Evolutionary conservation across 495 filamentous ascomycete genomes (phyloP).

Genomic region (Parathielavia hyrcaniae): DNA sequence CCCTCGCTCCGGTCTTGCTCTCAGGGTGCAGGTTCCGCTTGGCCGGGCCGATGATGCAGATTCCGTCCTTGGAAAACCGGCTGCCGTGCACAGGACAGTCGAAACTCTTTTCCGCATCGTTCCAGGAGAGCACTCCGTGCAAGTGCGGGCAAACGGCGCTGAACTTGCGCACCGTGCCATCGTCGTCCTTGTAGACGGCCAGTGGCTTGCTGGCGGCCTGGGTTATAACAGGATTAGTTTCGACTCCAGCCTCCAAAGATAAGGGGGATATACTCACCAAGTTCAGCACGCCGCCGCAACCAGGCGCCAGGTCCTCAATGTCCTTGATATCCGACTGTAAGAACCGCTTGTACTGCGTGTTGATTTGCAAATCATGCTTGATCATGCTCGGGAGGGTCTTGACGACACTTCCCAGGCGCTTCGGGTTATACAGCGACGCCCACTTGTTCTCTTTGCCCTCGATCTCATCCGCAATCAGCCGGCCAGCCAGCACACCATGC

Average conservation of each 20-base stretch:
- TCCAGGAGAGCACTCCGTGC: constrained; percentile 53
- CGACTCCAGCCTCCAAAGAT: background rate
- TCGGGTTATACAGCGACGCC: constrained; percentile 46
- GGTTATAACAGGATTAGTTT: background rate
- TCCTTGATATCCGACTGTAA: constrained; percentile 50
- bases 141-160: constrained; percentile 54
- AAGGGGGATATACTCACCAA: constrained; percentile 16
- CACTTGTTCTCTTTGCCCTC: constrained; percentile 44
- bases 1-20: constrained; percentile 19
- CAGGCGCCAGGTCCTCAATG: constrained; percentile 49
- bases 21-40: constrained; percentile 34
- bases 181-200: constrained; percentile 53
- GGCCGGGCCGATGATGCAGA: constrained; percentile 47
- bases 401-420: constrained; percentile 31
- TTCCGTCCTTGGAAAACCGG: constrained; percentile 48
- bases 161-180: constrained; percentile 44
- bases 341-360: constrained; percentile 52
- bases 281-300: constrained; percentile 50
- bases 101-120: constrained; percentile 49
- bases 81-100: constrained; percentile 52
- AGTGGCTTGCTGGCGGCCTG: constrained; percentile 36
- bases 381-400: constrained; percentile 38
- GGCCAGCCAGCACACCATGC: constrained; percentile 49
- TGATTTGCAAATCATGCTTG: constrained; percentile 47
- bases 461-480: constrained; percentile 51